Evolutionary conservation across 2,329 filamentous ascomycete genomes (phyloP).

Genomic region (Penicillium sp.): DNA sequence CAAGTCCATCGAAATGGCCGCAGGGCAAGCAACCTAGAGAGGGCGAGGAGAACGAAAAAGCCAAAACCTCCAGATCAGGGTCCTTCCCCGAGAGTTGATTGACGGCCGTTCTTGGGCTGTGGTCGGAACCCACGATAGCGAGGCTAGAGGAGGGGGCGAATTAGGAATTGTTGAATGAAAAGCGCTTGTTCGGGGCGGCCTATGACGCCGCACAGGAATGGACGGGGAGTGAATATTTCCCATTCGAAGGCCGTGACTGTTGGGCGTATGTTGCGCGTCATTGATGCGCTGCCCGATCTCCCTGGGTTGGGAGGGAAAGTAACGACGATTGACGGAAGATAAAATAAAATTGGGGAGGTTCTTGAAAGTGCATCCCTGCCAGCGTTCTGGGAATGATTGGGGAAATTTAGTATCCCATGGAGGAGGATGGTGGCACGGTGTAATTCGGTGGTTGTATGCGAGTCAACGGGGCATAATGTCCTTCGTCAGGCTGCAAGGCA

Average conservation of each 20-base stretch:
- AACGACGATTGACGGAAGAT: not conserved
- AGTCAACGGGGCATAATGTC: constrained; percentile 24
- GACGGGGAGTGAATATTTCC: constrained; percentile 2
- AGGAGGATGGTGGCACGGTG: constrained; percentile 27
- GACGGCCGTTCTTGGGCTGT: not conserved
- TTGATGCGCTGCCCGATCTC: constrained; percentile 24
- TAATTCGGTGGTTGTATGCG: constrained; percentile 23
- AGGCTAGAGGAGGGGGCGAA: constrained; percentile 23
- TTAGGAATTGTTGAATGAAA: constrained; percentile 14
- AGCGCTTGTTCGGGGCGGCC: constrained; percentile 8
- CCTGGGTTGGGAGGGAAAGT: not conserved
- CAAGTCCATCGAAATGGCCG: not conserved
- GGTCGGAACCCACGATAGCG: constrained; percentile 1
- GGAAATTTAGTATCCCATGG: not conserved
- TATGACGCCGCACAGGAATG: constrained; percentile 13
- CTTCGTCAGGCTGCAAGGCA: constrained; percentile 29
- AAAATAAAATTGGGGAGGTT: constrained; percentile 1
- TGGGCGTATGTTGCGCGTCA: constrained; percentile 21
- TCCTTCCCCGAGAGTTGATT: not conserved
- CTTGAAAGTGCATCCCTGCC: constrained; percentile 4
- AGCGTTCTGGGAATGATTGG: not conserved
- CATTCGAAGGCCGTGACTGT: constrained; percentile 2
- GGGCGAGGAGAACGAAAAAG: not conserved
- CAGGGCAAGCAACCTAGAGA: not conserved
- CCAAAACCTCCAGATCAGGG: not conserved